phyloP scores from a whole-genome alignment of 225 moss, liverwort and hornwort species.

The Neckera pumila region DNA sequence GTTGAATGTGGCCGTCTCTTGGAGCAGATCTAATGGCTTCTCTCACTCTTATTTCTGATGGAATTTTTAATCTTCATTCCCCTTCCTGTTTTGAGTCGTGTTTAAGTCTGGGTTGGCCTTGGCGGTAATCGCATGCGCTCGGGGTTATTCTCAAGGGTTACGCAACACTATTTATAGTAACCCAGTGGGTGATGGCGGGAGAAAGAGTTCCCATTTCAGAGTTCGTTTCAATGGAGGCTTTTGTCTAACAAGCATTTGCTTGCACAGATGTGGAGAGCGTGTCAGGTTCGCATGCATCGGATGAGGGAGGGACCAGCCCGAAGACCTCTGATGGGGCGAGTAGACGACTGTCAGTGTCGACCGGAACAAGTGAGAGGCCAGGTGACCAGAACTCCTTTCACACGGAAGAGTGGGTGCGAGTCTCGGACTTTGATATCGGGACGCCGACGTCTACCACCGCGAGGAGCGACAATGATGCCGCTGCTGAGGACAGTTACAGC shows the following conservation, averaged over 20 bases:
- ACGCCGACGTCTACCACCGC: conserved; percentile 38
- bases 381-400: conserved; percentile 27
- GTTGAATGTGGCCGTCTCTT: neutral
- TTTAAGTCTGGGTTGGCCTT: neutral
- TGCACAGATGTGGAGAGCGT: conserved; percentile 28
- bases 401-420: conserved; percentile 58
- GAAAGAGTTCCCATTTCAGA: neutral
- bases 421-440: conserved; percentile 39
- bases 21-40: neutral
- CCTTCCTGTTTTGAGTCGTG: neutral
- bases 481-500: conserved; percentile 12
- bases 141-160: neutral
- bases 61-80: neutral
- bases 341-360: conserved; percentile 15
- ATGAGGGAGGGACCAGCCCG: conserved; percentile 22
- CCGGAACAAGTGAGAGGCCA: neutral
- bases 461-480: conserved; percentile 33
- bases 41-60: neutral
- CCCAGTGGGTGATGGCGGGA: neutral
- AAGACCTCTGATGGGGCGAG: conserved; percentile 1
- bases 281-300: conserved; percentile 28
- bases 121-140: neutral
- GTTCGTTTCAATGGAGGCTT: neutral
- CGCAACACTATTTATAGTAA: neutral
- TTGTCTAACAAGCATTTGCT: neutral